Evolutionary conservation across 208 protist species (phyloP).

Genomic region (Acanthamoeba sp.): DNA sequence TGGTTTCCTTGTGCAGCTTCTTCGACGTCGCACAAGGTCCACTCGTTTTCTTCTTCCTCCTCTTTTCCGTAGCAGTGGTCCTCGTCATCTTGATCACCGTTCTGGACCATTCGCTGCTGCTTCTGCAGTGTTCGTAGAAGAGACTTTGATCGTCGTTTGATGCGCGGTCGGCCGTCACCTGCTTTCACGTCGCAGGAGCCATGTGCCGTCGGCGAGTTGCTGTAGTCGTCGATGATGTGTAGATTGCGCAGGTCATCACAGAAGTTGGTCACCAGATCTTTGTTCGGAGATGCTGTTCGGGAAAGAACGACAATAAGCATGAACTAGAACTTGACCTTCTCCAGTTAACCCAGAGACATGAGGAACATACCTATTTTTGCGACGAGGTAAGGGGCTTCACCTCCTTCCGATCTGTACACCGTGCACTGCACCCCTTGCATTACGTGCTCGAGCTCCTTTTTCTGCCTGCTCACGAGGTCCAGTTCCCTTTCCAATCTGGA

Average conservation of each 20-base stretch:
- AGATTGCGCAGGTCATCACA: conserved; percentile 74
- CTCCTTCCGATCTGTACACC: conserved; percentile 74
- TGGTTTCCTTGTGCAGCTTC: not conserved
- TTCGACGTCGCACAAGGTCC: conserved; percentile 23
- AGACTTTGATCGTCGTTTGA: conserved; percentile 69
- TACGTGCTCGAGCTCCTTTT: conserved; percentile 64
- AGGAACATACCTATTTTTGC: conserved; percentile 17
- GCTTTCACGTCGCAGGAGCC: not conserved
- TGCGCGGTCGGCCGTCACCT: conserved; percentile 44
- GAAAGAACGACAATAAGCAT: no score
- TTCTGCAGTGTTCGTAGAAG: conserved; percentile 48
- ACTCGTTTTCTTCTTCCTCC: conserved; percentile 51
- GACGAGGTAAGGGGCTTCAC: conserved; percentile 69
- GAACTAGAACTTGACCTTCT: no score
- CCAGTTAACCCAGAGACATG: not conserved
- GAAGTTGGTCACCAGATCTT: conserved; percentile 69
- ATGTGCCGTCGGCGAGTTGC: conserved; percentile 7
- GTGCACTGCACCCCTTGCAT: conserved; percentile 75
- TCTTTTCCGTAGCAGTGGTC: conserved; percentile 18
- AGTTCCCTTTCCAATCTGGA: conserved; percentile 38
- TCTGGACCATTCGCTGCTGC: conserved; percentile 59
- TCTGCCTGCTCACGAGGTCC: conserved; percentile 19
- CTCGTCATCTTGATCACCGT: conserved; percentile 3
- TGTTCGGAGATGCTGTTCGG: conserved; percentile 27
- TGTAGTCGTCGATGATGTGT: conserved; percentile 77